Evolutionary conservation across 192 early-diverging fungal species (phyloP).

Genomic region (Coemansia aciculifera): DNA sequence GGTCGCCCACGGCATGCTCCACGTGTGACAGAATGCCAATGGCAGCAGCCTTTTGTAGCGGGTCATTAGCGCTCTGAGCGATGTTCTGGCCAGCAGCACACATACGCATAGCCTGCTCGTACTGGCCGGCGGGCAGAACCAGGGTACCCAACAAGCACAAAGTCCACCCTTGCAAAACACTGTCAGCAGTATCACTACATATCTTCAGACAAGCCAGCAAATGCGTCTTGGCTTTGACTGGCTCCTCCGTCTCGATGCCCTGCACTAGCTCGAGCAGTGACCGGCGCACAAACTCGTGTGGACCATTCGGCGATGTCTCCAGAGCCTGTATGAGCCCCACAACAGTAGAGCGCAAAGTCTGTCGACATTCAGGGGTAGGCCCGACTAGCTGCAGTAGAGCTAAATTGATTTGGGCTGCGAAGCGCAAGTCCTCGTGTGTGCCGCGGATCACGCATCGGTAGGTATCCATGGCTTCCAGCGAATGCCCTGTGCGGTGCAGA

Average conservation of each 20-base stretch:
- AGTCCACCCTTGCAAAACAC: slow-evolving; percentile 45
- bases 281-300: slow-evolving; percentile 13
- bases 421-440: slow-evolving; percentile 18
- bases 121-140: slow-evolving; percentile 45
- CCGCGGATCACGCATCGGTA: slow-evolving; percentile 31
- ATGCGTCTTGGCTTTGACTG: slow-evolving; percentile 44
- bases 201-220: slow-evolving; percentile 32
- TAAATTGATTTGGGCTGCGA: slow-evolving; percentile 29
- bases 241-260: slow-evolving; percentile 30
- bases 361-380: background rate
- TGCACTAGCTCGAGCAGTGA: slow-evolving; percentile 35
- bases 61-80: slow-evolving; percentile 40
- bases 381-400: slow-evolving; percentile 13
- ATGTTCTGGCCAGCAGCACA: slow-evolving; percentile 43
- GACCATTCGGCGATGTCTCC: slow-evolving; percentile 5
- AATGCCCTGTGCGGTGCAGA: slow-evolving; percentile 38
- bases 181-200: slow-evolving; percentile 28
- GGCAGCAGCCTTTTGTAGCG: slow-evolving; percentile 48
- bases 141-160: slow-evolving; percentile 39
- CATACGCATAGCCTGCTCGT: slow-evolving; percentile 51
- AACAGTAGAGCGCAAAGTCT: background rate
- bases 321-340: background rate
- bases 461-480: slow-evolving; percentile 26
- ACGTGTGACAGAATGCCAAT: slow-evolving; percentile 44
- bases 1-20: slow-evolving; percentile 41